These are phyloP conservation scores for Suillus discolor DNA, from an alignment of 768 basidiomycete genomes.

Conservation along the genomic window DNA sequence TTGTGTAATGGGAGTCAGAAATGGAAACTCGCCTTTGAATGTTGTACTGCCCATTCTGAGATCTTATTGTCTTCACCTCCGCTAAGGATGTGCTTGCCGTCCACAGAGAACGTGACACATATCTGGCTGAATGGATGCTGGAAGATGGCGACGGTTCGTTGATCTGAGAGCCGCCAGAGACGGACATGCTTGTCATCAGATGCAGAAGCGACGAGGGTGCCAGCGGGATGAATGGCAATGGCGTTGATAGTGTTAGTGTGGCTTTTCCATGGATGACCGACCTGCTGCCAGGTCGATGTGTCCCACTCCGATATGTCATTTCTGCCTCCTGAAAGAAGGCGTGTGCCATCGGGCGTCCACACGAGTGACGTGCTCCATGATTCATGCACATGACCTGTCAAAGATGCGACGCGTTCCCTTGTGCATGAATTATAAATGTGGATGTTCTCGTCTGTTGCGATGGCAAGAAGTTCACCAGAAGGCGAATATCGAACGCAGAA, in stretches of 20 bases:
- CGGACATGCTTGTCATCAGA: too few relatives aligned
- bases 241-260: too few relatives aligned
- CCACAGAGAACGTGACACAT: background rate
- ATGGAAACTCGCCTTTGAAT: background rate
- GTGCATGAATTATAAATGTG: background rate
- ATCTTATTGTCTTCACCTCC: background rate
- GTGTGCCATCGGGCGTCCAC: too few relatives aligned
- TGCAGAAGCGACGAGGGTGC: too few relatives aligned
- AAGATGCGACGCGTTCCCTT: background rate
- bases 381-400: background rate
- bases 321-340: too few relatives aligned
- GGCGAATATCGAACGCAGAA: background rate
- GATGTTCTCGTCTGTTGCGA: background rate
- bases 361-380: background rate
- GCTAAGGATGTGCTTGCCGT: background rate
- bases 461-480: background rate
- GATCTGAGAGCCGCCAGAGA: background rate
- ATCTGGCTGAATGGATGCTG: fast-evolving
- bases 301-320: too few relatives aligned
- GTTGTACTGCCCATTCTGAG: background rate
- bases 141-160: background rate
- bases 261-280: too few relatives aligned
- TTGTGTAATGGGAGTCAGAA: background rate
- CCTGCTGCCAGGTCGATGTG: too few relatives aligned
- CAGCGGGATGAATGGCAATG: too few relatives aligned